A percentile compares a stretch with the other conserved stretches of the same genome.
Conservation (phyloP, 2,329 filamentous ascomycete species). For the Thielaviopsis euricoi region DNA sequence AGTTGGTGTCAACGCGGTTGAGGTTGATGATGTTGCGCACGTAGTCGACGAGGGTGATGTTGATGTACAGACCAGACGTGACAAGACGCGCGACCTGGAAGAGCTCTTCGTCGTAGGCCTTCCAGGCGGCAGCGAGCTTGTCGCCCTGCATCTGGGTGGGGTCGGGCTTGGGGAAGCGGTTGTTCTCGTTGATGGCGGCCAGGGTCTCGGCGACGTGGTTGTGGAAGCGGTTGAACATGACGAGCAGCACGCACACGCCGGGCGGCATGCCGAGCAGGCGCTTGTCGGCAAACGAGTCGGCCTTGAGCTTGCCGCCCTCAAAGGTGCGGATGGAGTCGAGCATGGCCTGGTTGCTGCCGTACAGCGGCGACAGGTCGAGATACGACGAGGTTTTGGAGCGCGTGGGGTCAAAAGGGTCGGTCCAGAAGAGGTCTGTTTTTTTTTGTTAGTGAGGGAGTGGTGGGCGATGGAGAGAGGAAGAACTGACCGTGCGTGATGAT, state of each 20-base stretch:
- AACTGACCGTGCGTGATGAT: constrained; percentile 51
- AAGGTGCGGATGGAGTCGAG: constrained; percentile 54
- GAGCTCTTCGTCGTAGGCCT: constrained; percentile 58
- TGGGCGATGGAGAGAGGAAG: neutral
- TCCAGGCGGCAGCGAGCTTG: constrained; percentile 35
- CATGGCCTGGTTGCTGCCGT: constrained; percentile 50
- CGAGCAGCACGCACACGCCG: constrained; percentile 51
- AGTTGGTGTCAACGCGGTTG: constrained; percentile 46
- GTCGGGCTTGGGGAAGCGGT: constrained; percentile 53
- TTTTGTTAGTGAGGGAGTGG: neutral
- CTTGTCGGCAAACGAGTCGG: constrained; percentile 56
- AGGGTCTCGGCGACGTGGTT: constrained; percentile 71
- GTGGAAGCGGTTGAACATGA: constrained; percentile 77
- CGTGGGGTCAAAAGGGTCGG: constrained; percentile 41
- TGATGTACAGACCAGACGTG: constrained; percentile 60
- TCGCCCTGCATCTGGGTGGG: constrained; percentile 30
- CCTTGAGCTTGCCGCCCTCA: constrained; percentile 54
- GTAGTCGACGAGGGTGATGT: constrained; percentile 64
- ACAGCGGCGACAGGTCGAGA: constrained; percentile 54
- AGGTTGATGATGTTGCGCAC: constrained; percentile 58
- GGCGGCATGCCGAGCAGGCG: constrained; percentile 55
- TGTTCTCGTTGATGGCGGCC: constrained; percentile 70
- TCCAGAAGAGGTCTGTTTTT: constrained; percentile 48
- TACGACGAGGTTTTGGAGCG: constrained; percentile 54
- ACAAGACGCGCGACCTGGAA: constrained; percentile 67